These are phyloP conservation scores for Cornus kousa DNA, from an alignment of 148 eudicot species.

Conservation along the genomic window DNA sequence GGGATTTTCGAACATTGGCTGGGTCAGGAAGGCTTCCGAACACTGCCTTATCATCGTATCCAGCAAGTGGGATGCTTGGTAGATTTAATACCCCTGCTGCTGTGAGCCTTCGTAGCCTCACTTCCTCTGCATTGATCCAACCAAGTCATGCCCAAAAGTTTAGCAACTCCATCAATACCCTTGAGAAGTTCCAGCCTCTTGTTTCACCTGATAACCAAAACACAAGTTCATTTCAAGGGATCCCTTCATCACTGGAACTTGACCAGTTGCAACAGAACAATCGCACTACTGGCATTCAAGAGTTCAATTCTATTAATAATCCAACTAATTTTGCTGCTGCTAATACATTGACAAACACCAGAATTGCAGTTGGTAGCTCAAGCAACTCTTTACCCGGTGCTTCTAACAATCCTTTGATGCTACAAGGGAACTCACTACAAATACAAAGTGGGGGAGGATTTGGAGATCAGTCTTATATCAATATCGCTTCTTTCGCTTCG, in stretches of 20 bases:
- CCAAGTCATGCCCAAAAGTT: slow-evolving; percentile 34
- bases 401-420: slow-evolving; percentile 19
- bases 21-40: slow-evolving; percentile 38
- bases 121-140: slow-evolving; percentile 57
- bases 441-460: slow-evolving; percentile 18
- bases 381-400: slow-evolving; percentile 15
- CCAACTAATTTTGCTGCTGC: slow-evolving; percentile 18
- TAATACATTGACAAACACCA: slow-evolving; percentile 8
- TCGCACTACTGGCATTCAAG: slow-evolving; percentile 13
- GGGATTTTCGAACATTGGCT: slow-evolving; percentile 45
- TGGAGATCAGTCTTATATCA: slow-evolving; percentile 30
- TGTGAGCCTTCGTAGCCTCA: slow-evolving; percentile 39
- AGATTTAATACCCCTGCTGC: slow-evolving; percentile 48
- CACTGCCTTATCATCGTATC: slow-evolving; percentile 30
- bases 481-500: slow-evolving; percentile 20
- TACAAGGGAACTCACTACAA: slow-evolving; percentile 23
- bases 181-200: slow-evolving; percentile 30
- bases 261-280: slow-evolving; percentile 37
- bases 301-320: slow-evolving; percentile 22
- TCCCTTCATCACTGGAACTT: slow-evolving; percentile 28
- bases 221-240: slow-evolving; percentile 37
- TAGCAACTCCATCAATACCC: slow-evolving; percentile 23
- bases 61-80: slow-evolving; percentile 40
- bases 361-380: slow-evolving; percentile 17
- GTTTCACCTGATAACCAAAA: slow-evolving; percentile 29